These are phyloP conservation scores for Colletotrichum godetiae DNA, from an alignment of 2,329 filamentous ascomycete species.

Conservation along the genomic window DNA sequence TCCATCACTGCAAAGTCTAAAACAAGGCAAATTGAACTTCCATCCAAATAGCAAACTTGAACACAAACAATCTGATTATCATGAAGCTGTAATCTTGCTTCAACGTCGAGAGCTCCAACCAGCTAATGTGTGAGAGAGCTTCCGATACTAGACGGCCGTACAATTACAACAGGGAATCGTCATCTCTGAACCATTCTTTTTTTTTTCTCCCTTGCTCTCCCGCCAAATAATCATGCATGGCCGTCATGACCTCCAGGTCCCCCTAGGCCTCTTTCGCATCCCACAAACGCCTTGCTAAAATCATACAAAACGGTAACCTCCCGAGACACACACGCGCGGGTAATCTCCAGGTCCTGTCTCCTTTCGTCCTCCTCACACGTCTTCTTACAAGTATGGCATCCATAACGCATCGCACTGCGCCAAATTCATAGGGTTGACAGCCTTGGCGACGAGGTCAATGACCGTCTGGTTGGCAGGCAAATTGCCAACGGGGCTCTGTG, in stretches of 20 bases:
- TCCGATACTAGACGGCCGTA: slow-evolving; percentile 10
- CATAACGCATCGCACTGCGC: slow-evolving; percentile 91
- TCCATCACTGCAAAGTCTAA: not conserved
- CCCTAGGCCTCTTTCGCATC: not conserved
- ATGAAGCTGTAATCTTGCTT: not conserved
- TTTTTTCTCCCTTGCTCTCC: not conserved
- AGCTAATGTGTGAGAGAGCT: not conserved
- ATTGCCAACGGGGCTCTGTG: slow-evolving; percentile 80
- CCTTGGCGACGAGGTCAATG: slow-evolving; percentile 92
- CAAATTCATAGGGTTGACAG: slow-evolving; percentile 91
- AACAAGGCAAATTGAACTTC: not conserved
- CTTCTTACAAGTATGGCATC: slow-evolving; percentile 89
- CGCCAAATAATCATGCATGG: not conserved
- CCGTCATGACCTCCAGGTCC: not conserved
- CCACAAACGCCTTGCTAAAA: slow-evolving; percentile 33
- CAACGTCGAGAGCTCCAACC: not conserved
- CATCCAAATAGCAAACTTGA: not conserved
- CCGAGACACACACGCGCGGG: not conserved
- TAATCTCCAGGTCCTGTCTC: not conserved
- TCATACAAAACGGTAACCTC: slow-evolving; percentile 6
- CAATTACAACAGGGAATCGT: slow-evolving; percentile 25
- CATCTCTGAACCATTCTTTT: slow-evolving; percentile 1
- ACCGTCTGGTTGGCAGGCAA: slow-evolving; percentile 97
- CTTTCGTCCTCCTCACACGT: not conserved
- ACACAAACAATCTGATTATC: slow-evolving; percentile 15